Evolutionary conservation across 164 flowering plant genomes (phyloP), one percentile per base, ranked within the genome.

Genomic region (Aristolochia contorta): DNA sequence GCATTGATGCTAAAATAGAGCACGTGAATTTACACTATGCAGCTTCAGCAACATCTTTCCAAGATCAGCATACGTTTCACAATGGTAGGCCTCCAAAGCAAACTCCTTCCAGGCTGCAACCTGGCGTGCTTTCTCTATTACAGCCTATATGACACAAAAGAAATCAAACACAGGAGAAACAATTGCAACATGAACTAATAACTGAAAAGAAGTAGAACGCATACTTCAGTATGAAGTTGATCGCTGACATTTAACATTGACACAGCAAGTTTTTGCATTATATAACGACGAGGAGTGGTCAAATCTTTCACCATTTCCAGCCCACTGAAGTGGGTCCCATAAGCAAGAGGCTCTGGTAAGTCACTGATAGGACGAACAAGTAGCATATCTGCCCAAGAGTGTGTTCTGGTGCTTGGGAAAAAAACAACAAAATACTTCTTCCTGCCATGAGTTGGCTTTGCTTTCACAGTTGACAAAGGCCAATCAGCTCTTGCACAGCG

Each of bases 41-140:
- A 94, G 88, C 82, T 83, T 85, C 70, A 81, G 22, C 59, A 94
- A 89, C 89, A 87, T 83, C 76, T 75, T 82, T 70, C 95, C 97
- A 69, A 91, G 87, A 73, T 87, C 96, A 59, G 80, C 69, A 75
- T 86, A 91, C 60, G 71, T 75, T 69, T 75, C 75, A 73, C 99
- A 85, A 16, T 67, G 75, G 23, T 87, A 86, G 72, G 85, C 95
- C 73, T 91, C 91, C 82, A 70, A 65, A 45, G 99, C 95, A 80
- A 88, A 90, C 58, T 87, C 91, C 80, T 87, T 94, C 99, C 90
- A 85, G 23, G 75, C 79, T 47, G 57, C 60, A 64, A 81, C 87
- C 70, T 80, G 70, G 18, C 86, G 91, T 66, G 86, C 85, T 67
- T 69, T 71, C 68, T 88, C 96, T 30, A 75, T 65, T 64, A 94